phyloP scores from a whole-genome alignment of 208 protist genomes.

The Acanthamoeba lenticulata region DNA sequence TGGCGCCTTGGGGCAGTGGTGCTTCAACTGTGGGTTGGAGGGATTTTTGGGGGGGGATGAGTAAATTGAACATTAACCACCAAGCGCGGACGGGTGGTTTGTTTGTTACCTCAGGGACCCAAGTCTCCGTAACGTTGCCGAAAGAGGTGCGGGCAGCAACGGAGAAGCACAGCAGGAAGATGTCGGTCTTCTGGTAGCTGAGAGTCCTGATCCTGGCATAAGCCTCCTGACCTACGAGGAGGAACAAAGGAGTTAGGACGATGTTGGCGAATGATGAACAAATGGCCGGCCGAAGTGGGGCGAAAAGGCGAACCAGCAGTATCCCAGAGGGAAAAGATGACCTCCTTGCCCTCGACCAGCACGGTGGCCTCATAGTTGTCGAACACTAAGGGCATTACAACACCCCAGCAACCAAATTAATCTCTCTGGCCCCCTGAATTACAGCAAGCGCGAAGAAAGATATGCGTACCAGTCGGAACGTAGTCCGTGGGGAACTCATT shows the following conservation, averaged over 20 bases:
- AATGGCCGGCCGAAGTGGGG: no score
- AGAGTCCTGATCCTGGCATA: slow-evolving; percentile 67
- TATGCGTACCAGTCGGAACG: slow-evolving; percentile 80
- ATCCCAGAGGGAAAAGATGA: slow-evolving; percentile 69
- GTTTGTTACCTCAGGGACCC: slow-evolving; percentile 52
- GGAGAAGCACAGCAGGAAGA: slow-evolving; percentile 70
- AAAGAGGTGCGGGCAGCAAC: slow-evolving; percentile 58
- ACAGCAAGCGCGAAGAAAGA: background rate
- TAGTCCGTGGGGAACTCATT: slow-evolving; percentile 90
- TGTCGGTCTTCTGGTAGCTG: slow-evolving; percentile 71
- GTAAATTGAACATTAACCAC: background rate
- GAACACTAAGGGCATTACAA: background rate
- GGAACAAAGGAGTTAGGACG: background rate
- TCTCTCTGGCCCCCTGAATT: background rate
- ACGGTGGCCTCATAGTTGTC: slow-evolving; percentile 68
- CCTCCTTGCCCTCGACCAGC: slow-evolving; percentile 68
- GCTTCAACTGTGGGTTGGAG: slow-evolving; percentile 23
- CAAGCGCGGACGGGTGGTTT: background rate
- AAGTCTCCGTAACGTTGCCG: slow-evolving; percentile 67
- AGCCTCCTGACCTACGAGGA: slow-evolving; percentile 39
- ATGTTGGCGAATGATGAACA: background rate
- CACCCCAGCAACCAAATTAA: background rate
- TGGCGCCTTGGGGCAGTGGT: slow-evolving; percentile 69
- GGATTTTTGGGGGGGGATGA: no score
- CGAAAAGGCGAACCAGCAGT: slow-evolving; percentile 13